Percentiles rank a stretch among this genome's conserved stretches.
phyloP scores from a whole-genome alignment of 306 rosid species.

The Glycine latifolia region DNA sequence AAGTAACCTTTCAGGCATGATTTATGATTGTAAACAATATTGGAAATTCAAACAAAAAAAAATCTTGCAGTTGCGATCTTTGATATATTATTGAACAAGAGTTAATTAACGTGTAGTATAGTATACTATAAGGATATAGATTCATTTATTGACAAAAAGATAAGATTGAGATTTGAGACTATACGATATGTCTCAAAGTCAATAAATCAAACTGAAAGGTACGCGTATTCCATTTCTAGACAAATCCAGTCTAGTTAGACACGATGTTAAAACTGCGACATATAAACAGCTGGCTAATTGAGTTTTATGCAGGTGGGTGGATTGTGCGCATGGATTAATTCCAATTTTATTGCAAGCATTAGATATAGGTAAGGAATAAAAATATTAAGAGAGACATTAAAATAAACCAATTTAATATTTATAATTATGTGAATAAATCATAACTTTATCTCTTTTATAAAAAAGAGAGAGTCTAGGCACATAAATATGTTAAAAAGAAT shows the following conservation, averaged over 20 bases:
- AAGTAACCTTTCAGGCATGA: too few relatives aligned
- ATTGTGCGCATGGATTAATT: background rate
- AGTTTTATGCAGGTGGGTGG: background rate
- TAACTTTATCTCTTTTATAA: background rate
- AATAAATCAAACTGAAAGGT: constrained; percentile 5
- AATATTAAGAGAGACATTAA: too few relatives aligned
- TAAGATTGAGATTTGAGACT: background rate
- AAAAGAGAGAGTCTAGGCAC: background rate
- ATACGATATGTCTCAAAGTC: constrained; percentile 22
- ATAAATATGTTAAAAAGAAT: background rate
- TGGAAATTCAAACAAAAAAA: too few relatives aligned
- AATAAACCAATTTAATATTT: background rate
- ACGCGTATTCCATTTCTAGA: constrained; percentile 13
- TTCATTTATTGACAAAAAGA: constrained; percentile 14
- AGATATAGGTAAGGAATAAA: background rate
- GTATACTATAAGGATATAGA: background rate
- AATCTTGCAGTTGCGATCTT: too few relatives aligned
- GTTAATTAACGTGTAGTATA: background rate
- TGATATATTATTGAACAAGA: background rate
- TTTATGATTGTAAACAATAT: too few relatives aligned
- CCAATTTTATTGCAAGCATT: background rate
- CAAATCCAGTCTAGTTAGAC: background rate
- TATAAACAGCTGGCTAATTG: constrained; percentile 7
- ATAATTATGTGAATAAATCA: background rate
- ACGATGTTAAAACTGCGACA: background rate